Base-by-base conservation (phyloP, 2,329 filamentous ascomycete species). In the Aspergillus tubingensis region DNA sequence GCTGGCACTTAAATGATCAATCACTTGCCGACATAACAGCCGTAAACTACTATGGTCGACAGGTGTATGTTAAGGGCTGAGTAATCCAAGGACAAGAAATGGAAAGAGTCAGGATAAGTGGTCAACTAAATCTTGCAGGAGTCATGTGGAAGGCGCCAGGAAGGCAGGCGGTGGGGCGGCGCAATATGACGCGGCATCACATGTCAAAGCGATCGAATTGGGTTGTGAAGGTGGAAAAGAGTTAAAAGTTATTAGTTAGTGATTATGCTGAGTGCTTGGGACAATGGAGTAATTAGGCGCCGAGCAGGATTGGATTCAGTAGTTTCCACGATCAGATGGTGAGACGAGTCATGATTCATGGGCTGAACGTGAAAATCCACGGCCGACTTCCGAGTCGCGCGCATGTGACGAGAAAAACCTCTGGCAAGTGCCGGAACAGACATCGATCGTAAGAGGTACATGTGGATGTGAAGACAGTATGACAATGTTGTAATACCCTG, bases 121-220 rank as follows among this genome's bases (percentile, higher is more conserved):
- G 32, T 36, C 32, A 36, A 36, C 32, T 15, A 13, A 13, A 3
- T 5, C 3, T 6, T 4, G 19, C 19, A 7, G 41, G 47, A 30
- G 32, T 50, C 47, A 50, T 50, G 47, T 50, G 47, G 25, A 30
- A 17, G 47, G 7, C 25, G 23, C 23, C 23, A 10, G n/a, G 19
- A 17, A 19, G 39, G 53, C 25, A 55, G 53, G 53, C 53, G 53
- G 53, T 55, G 41, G 53, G 39, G 30, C 53, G 53, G 53, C 30
- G 53, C 53, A 55, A 30, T 15, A 30, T 43, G 53, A 44, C 19
- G 39, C 39, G 53, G 23, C 39, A 55, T 55, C 53, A 55, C 53
- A 55, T 55, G 53, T 43, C 39, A 41, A 11, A 36, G 36, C 19
- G 15, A n/a, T 4, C 15, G 21, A 21, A 43, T 30, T 30, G 8